phyloP scores from a whole-genome alignment of 2,329 filamentous ascomycete species.

The Fusarium sp. region DNA sequence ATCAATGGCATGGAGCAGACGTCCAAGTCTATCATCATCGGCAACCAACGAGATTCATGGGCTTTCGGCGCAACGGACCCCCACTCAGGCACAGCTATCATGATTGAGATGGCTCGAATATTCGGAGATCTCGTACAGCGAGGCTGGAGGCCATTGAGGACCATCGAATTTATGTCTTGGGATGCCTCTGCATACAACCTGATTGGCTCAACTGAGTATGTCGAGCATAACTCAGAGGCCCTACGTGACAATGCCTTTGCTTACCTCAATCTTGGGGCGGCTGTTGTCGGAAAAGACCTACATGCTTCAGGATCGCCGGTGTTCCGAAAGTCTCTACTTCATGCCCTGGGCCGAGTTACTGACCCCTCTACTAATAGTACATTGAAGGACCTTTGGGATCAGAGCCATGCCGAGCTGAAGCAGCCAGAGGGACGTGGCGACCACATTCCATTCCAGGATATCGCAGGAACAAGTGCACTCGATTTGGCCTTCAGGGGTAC shows the following conservation, averaged over 20 bases:
- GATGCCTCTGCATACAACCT: conserved; percentile 93
- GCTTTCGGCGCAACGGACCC: conserved; percentile 88
- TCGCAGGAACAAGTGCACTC: conserved; percentile 87
- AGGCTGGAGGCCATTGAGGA: conserved; percentile 92
- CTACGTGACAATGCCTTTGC: conserved; percentile 80
- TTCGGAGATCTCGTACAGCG: conserved; percentile 79
- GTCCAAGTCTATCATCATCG: conserved; percentile 86
- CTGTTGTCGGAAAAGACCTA: conserved; percentile 79
- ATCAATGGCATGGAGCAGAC: conserved; percentile 86
- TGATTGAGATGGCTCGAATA: conserved; percentile 87
- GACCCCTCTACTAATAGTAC: conserved; percentile 79
- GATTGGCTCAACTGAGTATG: conserved; percentile 93
- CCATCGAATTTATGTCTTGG: conserved; percentile 97
- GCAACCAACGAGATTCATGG: conserved; percentile 94
- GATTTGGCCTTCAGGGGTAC: conserved; percentile 81
- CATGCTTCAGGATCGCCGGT: conserved; percentile 83
- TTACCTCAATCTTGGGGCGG: conserved; percentile 91
- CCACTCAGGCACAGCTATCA: conserved; percentile 86
- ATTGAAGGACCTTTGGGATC: conserved; percentile 80
- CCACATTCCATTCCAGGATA: conserved; percentile 89
- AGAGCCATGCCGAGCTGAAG: conserved; percentile 67
- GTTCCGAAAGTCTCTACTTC: conserved; percentile 75
- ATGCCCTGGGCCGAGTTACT: conserved; percentile 76
- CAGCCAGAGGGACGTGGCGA: conserved; percentile 81
- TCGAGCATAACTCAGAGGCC: conserved; percentile 81